Percentiles rank a stretch among this genome's conserved stretches.
phyloP scores from a whole-genome alignment of 202 grass and related monocot genomes.

The Digitaria exilis region DNA sequence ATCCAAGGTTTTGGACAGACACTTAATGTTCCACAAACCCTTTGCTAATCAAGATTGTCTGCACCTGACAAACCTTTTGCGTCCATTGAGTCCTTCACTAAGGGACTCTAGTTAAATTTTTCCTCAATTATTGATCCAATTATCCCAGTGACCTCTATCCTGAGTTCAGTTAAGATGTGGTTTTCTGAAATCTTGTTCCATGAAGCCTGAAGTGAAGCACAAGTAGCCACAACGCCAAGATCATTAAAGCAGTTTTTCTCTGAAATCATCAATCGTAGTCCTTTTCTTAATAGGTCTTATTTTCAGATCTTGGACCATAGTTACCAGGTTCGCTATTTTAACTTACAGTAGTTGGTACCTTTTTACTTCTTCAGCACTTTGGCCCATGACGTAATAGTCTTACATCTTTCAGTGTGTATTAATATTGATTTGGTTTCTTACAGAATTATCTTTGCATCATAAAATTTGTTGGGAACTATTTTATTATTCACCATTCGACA shows the following conservation, averaged over 20 bases:
- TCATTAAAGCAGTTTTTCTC: not conserved
- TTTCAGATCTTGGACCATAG: not conserved
- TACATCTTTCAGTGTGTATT: not conserved
- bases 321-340: not conserved
- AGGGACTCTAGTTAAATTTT: too few relatives aligned
- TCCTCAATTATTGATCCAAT: not conserved
- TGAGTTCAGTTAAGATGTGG: not conserved
- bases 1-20: not conserved
- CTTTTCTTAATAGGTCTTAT: not conserved
- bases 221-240: not conserved
- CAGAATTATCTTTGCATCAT: not conserved
- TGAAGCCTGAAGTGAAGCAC: not conserved
- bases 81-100: not conserved
- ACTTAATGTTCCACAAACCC: not conserved
- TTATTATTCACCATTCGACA: not conserved
- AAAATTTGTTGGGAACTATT: not conserved
- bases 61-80: not conserved
- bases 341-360: not conserved
- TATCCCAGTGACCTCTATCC: not conserved
- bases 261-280: not conserved
- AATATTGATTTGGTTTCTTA: not conserved
- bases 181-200: not conserved
- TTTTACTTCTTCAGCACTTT: not conserved
- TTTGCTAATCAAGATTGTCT: not conserved
- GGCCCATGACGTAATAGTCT: not conserved